Percentiles rank a stretch among this genome's conserved stretches.
Conservation (phyloP, 345 rosid species). For the Abelmoschus esculentus region DNA sequence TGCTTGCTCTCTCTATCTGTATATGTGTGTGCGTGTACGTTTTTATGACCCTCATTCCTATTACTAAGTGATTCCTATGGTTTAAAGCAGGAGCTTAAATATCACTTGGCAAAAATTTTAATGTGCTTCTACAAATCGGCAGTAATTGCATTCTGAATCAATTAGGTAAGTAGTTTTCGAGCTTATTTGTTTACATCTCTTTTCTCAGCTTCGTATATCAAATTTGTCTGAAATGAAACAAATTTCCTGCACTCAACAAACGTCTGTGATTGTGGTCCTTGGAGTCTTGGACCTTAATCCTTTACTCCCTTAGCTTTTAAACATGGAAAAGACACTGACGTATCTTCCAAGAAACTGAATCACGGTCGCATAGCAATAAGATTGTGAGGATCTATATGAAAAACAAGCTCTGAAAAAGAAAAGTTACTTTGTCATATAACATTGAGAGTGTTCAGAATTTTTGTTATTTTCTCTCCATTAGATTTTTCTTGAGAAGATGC, state of each 20-base stretch:
- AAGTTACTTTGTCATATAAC: slow-evolving; percentile 15
- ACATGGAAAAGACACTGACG: slow-evolving; percentile 11
- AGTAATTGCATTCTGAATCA: no score
- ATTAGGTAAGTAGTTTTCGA: no score
- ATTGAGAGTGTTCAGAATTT: slow-evolving; percentile 15
- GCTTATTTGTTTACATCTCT: slow-evolving; percentile 7
- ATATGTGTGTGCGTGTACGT: not conserved
- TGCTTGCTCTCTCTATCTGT: slow-evolving; percentile 17
- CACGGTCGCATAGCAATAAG: slow-evolving; percentile 15
- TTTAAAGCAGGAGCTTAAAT: no score
- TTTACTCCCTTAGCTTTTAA: slow-evolving; percentile 12
- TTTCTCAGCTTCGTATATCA: slow-evolving; percentile 1
- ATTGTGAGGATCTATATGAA: slow-evolving; percentile 21
- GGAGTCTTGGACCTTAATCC: not conserved
- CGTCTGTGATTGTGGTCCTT: slow-evolving; percentile 36
- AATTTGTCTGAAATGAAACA: slow-evolving; percentile 1
- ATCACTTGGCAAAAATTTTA: no score
- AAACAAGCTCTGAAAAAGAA: slow-evolving; percentile 10
- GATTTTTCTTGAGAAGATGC: slow-evolving; percentile 15
- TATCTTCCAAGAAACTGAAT: slow-evolving; percentile 25
- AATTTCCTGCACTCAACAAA: not conserved
- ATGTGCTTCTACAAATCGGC: no score
- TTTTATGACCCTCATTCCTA: no score
- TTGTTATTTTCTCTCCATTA: slow-evolving; percentile 15
- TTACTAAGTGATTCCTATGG: no score